These are phyloP conservation scores for Cladosporium sp. DNA, from an alignment of 2,329 filamentous ascomycete species.

Conservation along the genomic window DNA sequence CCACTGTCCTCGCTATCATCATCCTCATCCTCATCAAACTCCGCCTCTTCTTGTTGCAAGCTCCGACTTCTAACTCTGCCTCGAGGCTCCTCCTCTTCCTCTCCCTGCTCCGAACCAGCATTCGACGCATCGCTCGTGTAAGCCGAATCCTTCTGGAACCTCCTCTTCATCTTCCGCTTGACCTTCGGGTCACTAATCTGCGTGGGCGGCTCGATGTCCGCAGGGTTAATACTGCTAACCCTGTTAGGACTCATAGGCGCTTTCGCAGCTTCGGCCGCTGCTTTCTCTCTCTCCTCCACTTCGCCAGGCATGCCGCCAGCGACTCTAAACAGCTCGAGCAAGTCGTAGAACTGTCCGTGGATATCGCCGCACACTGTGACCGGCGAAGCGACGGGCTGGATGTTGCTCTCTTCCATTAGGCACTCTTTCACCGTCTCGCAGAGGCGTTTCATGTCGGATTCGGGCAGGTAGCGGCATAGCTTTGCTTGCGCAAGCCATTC, in stretches of 20 bases:
- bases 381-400: constrained; percentile 93
- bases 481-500: constrained; percentile 97
- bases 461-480: constrained; percentile 93
- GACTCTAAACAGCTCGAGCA: constrained; percentile 93
- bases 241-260: constrained; percentile 40
- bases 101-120: constrained; percentile 30
- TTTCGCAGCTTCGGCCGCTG: constrained; percentile 17
- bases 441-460: constrained; percentile 95
- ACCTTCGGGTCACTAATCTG: constrained; percentile 84
- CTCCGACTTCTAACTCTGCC: constrained; percentile 35
- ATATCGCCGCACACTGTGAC: constrained; percentile 98
- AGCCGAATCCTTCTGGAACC: constrained; percentile 47
- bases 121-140: constrained; percentile 52
- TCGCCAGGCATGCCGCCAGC: constrained; percentile 95
- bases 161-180: constrained; percentile 71
- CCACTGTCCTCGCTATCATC: constrained; percentile 44
- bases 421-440: constrained; percentile 99
- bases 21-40: constrained; percentile 47
- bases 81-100: constrained; percentile 39
- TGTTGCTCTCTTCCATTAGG: constrained; percentile 99
- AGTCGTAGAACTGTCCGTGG: constrained; percentile 97
- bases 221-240: constrained; percentile 63
- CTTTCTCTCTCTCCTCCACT: constrained; percentile 26
- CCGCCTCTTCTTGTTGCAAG: constrained; percentile 37
- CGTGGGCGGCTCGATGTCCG: constrained; percentile 85